Conservation (phyloP, 2,329 filamentous ascomycete genomes). For the Aspergillus clavatus region DNA sequence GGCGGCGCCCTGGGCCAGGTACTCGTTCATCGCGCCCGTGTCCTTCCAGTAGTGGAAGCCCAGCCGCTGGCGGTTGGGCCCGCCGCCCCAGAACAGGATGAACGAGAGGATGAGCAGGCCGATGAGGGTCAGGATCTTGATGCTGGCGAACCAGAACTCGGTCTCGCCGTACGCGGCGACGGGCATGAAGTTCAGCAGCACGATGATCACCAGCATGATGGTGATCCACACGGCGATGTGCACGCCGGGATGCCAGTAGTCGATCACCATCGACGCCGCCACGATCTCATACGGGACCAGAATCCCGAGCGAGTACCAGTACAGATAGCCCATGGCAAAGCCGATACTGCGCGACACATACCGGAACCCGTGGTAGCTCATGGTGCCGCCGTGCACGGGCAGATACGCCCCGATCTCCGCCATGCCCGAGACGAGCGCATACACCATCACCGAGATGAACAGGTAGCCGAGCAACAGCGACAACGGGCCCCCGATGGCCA, state of each 20-base stretch:
- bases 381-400: conserved; percentile 42
- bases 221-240: conserved; percentile 49
- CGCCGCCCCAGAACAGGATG: conserved; percentile 55
- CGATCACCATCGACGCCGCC: conserved; percentile 60
- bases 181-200: conserved; percentile 45
- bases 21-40: conserved; percentile 47
- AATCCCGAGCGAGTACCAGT: conserved; percentile 47
- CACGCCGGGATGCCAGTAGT: conserved; percentile 52
- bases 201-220: conserved; percentile 56
- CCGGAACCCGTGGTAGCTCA: conserved; percentile 42
- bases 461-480: conserved; percentile 51
- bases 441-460: conserved; percentile 45
- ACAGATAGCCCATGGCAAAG: conserved; percentile 42
- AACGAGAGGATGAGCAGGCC: conserved; percentile 51
- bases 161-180: conserved; percentile 51
- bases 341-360: conserved; percentile 41
- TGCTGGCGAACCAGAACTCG: conserved; percentile 51
- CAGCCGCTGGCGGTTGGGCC: conserved; percentile 47
- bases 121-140: conserved; percentile 50
- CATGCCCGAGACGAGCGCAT: conserved; percentile 45
- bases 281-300: conserved; percentile 57
- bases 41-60: conserved; percentile 51
- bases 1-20: conserved; percentile 42
- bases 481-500: conserved; percentile 49
- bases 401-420: conserved; percentile 41